Base-by-base conservation (phyloP, 2,329 filamentous ascomycete genomes). In the Didymella sp. region DNA sequence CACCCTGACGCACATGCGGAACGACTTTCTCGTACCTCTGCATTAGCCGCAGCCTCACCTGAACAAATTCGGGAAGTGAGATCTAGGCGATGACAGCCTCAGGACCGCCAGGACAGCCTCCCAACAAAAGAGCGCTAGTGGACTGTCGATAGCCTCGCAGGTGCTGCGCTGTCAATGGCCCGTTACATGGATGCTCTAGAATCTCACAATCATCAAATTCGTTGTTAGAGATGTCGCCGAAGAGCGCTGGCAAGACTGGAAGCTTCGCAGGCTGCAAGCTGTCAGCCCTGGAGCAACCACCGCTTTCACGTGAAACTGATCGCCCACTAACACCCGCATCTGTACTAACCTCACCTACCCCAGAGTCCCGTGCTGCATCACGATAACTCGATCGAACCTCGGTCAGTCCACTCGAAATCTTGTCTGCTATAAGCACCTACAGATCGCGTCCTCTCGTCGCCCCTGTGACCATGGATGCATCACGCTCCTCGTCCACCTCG, bases 401-500 rank as follows among this genome's bases (percentile, higher is more conserved):
- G 69, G 68, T 62, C 64, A 65, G 59, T 68, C 59, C 59, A 68
- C 57, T 37, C 33, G 53, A 35, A 48, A 31, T 33, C 33, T 35
- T 35, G 43, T 31, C 17, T 27, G 30, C 55, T 56, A 58, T 42
- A 54, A 58, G 37, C 51, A 60, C n/a, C n/a, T n/a, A n/a, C n/a
- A n/a, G n/a, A n/a, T n/a, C n/a, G n/a, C n/a, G n/a, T n/a, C n/a
- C n/a, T n/a, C n/a, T n/a, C n/a, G n/a, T n/a, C n/a, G n/a, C n/a
- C n/a, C n/a, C n/a, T n/a, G n/a, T 11, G n/a, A 59, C 37, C 19
- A 74, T 70, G 63, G 71, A 73, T 21, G 27, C 62, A 33, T 51
- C 69, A 28, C 63, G 61, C 30, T 53, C 63, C 21, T 60, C 62
- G 38, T 70, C 72, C 1, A 60, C 62, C 2, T 68, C 67, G 13